A percentile compares a stretch with the other conserved stretches of the same genome.
phyloP scores from a whole-genome alignment of 192 early-diverging fungal genomes.

The Allomyces javanicus region DNA sequence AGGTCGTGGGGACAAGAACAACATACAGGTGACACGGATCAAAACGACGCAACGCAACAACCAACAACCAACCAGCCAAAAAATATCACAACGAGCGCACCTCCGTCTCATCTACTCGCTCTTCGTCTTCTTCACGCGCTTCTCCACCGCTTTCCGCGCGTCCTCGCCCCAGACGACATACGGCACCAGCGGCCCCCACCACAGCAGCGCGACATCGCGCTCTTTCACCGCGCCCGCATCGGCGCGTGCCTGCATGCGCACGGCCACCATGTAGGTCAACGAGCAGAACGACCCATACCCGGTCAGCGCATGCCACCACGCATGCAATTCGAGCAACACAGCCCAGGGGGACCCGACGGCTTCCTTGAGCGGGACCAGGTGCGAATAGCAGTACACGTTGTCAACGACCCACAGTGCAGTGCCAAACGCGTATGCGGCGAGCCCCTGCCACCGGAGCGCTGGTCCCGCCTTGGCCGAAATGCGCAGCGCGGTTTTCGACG shows the following conservation, averaged over 20 bases:
- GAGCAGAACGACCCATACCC: slow-evolving; percentile 4
- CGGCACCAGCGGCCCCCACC: too few species aligned
- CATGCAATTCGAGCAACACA: slow-evolving; percentile 17
- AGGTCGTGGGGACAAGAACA: background rate
- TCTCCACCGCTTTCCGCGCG: background rate
- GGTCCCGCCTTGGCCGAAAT: too few species aligned
- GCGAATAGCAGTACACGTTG: slow-evolving; percentile 14
- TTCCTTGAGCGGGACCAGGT: slow-evolving; percentile 8
- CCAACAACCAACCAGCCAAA: too few species aligned
- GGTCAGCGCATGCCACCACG: slow-evolving; percentile 26
- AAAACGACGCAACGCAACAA: too few species aligned
- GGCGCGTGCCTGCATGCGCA: background rate
- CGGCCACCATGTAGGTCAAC: background rate
- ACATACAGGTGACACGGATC: background rate
- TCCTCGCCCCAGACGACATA: background rate
- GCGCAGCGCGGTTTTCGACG: too few species aligned
- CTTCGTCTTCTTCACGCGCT: background rate
- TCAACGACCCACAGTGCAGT: slow-evolving; percentile 21
- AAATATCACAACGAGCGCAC: background rate
- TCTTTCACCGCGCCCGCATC: background rate
- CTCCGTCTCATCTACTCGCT: background rate
- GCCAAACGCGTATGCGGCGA: slow-evolving; percentile 4
- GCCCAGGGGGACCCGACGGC: slow-evolving; percentile 17
- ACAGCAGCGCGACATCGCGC: too few species aligned
- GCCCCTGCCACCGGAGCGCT: background rate